Percentiles rank a stretch among this genome's conserved stretches.
Evolutionary conservation across 257 asterid genomes (phyloP).

Genomic region (Cruciata laevipes): DNA sequence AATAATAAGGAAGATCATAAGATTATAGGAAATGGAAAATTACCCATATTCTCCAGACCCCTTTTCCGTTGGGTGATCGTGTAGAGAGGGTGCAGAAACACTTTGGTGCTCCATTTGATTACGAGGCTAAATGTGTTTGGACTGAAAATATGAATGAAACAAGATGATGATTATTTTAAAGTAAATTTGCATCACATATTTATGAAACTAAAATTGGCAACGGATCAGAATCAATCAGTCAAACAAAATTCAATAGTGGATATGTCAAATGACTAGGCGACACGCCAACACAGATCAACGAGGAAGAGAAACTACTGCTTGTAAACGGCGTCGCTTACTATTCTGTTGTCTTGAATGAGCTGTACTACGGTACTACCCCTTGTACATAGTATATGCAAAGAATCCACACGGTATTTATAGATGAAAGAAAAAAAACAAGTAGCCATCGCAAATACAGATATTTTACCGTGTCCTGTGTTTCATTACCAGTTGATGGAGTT

Average conservation of each 20-base stretch:
- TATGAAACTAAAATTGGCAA: background rate
- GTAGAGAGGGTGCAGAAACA: conserved; percentile 2
- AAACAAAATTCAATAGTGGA: background rate
- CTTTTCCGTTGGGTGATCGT: conserved; percentile 21
- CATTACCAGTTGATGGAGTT: too few species aligned
- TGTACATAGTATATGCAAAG: too few species aligned
- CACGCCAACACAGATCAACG: conserved; percentile 18
- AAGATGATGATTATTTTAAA: background rate
- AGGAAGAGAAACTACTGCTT: too few species aligned
- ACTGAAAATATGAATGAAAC: background rate
- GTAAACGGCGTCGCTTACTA: background rate
- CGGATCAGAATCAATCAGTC: too few species aligned
- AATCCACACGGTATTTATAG: background rate
- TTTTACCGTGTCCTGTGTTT: too few species aligned
- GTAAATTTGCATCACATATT: background rate
- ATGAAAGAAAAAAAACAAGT: too few species aligned
- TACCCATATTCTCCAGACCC: conserved; percentile 45
- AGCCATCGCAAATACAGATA: too few species aligned
- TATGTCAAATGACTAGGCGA: conserved; percentile 12
- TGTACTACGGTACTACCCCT: too few species aligned
- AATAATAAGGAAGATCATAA: background rate
- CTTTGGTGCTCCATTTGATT: conserved; percentile 9
- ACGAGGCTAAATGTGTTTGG: background rate
- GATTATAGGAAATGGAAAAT: background rate
- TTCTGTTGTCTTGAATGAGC: background rate